A percentile compares a stretch with the other conserved stretches of the same genome.
phyloP scores from a whole-genome alignment of 2,329 filamentous ascomycete genomes.

The Pseudophaeomoniella oleicola region DNA sequence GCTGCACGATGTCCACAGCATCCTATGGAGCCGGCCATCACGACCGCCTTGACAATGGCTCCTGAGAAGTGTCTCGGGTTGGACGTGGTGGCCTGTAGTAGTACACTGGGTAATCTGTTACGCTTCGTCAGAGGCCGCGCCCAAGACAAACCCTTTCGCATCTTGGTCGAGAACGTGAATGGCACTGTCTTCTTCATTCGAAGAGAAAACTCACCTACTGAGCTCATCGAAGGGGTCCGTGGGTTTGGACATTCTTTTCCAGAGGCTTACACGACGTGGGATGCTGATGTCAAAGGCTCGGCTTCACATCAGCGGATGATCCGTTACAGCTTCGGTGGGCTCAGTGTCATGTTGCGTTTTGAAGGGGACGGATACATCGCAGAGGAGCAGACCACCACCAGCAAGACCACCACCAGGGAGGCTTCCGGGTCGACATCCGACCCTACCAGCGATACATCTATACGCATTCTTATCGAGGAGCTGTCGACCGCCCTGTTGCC shows the following conservation, averaged over 20 bases:
- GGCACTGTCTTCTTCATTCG: conserved; percentile 49
- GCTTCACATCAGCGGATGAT: conserved; percentile 49
- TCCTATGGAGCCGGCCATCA: conserved; percentile 30
- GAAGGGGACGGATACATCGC: conserved; percentile 43
- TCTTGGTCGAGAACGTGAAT: conserved; percentile 41
- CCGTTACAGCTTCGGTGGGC: conserved; percentile 40
- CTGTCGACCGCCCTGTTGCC: background rate
- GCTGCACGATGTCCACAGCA: conserved; percentile 19
- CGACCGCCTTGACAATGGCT: conserved; percentile 24
- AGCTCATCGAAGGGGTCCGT: conserved; percentile 37
- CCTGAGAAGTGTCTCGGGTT: conserved; percentile 21
- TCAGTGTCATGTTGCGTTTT: conserved; percentile 39
- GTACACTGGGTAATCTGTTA: conserved; percentile 21
- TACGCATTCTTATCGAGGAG: background rate
- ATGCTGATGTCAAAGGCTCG: conserved; percentile 36
- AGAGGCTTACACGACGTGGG: conserved; percentile 52
- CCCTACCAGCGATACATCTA: background rate
- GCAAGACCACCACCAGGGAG: background rate
- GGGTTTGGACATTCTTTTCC: conserved; percentile 56
- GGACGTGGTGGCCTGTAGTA: conserved; percentile 46
- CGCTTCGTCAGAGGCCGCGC: conserved; percentile 37
- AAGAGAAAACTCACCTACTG: conserved; percentile 43
- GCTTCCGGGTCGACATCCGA: background rate
- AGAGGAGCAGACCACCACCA: background rate
- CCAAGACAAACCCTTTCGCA: conserved; percentile 38